Percentiles rank a stretch among this genome's conserved stretches.
phyloP scores from a whole-genome alignment of 129 eudicot species.

The Scalesia atractyloides region DNA sequence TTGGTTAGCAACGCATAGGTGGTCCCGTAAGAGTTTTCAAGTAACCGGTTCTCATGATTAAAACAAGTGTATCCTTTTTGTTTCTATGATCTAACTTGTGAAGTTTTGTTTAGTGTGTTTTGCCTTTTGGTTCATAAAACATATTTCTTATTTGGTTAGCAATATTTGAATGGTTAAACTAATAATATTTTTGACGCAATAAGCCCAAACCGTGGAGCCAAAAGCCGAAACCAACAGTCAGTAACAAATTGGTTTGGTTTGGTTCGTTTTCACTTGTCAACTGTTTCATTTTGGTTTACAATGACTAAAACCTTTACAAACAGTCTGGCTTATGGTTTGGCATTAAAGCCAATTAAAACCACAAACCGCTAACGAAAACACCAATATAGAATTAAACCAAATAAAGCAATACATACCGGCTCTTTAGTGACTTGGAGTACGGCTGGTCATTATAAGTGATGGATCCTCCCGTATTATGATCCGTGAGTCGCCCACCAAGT shows the following conservation, averaged over 20 bases:
- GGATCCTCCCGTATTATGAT: conserved; percentile 54
- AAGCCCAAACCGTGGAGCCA: no score
- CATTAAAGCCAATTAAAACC: background rate
- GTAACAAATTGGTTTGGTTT: no score
- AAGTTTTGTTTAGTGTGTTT: no score
- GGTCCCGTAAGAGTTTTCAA: background rate
- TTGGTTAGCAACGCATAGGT: background rate
- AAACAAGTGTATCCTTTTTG: no score
- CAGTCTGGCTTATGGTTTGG: background rate
- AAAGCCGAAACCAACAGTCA: no score
- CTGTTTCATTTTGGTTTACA: background rate
- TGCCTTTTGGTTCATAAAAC: no score
- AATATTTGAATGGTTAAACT: no score
- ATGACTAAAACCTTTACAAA: background rate
- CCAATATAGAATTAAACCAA: background rate
- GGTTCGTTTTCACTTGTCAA: background rate
- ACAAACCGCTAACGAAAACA: background rate
- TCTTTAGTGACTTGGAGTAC: conserved; percentile 71
- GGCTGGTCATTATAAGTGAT: conserved; percentile 81
- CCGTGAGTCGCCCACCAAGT: conserved; percentile 71
- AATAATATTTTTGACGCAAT: no score
- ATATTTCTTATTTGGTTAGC: no score
- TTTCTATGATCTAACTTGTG: no score
- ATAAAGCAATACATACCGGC: conserved; percentile 47
- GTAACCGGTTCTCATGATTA: no score